Conservation (phyloP, 2,329 filamentous ascomycete species). For the Leptographium flavum region DNA sequence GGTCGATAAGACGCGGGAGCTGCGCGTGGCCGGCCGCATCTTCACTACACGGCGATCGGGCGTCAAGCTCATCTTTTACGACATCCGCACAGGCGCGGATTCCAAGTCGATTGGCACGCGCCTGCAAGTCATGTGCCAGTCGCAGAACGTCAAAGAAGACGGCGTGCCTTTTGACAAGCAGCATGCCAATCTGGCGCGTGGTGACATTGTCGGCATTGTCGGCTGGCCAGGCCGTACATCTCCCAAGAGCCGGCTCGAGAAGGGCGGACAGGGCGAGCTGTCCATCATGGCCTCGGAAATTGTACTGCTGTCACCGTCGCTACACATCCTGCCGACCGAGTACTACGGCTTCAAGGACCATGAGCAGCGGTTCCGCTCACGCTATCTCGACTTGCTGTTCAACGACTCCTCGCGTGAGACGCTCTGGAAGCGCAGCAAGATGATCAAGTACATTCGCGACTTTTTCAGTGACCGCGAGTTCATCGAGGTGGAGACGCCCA, state of each 20-base stretch:
- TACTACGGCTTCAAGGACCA: conserved; percentile 93
- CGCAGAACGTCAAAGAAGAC: conserved; percentile 57
- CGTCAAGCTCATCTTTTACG: conserved; percentile 83
- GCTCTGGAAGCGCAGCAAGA: conserved; percentile 74
- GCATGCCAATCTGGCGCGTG: conserved; percentile 76
- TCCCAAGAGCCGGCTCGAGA: conserved; percentile 74
- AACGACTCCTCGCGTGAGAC: conserved; percentile 76
- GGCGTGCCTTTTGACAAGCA: conserved; percentile 56
- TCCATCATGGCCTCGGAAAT: conserved; percentile 87
- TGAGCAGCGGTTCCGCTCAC: conserved; percentile 83
- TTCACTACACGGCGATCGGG: conserved; percentile 76
- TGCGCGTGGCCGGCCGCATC: conserved; percentile 73
- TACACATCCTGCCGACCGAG: conserved; percentile 81
- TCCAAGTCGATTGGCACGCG: conserved; percentile 50
- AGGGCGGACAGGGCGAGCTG: conserved; percentile 73
- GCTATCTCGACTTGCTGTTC: conserved; percentile 94
- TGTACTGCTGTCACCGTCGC: conserved; percentile 72
- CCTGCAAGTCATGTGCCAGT: conserved; percentile 86
- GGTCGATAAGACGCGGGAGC: conserved; percentile 55
- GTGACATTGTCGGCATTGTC: conserved; percentile 82
- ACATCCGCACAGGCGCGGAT: conserved; percentile 49
- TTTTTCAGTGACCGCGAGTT: conserved; percentile 86
- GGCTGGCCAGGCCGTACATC: conserved; percentile 75
- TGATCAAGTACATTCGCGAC: conserved; percentile 74
- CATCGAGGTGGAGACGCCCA: conserved; percentile 88